A percentile compares a stretch with the other conserved stretches of the same genome.
Evolutionary conservation across 352 stramenopile species (phyloP).

Genomic region (Pythium chondricola): DNA sequence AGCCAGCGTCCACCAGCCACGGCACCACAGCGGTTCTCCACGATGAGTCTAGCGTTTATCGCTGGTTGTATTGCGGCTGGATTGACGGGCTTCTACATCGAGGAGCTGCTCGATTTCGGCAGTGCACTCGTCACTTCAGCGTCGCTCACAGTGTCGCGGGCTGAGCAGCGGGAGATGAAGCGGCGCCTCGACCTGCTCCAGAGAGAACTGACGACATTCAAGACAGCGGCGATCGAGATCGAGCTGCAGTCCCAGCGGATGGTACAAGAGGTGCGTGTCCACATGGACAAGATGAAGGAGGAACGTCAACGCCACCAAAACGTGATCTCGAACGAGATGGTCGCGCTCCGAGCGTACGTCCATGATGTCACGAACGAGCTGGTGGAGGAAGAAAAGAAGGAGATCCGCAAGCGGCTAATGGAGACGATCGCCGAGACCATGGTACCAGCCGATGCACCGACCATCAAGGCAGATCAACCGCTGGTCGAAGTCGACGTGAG

Average conservation of each 20-base stretch:
- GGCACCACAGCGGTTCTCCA: constrained; percentile 19
- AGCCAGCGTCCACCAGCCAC: not conserved
- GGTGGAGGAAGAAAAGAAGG: constrained; percentile 44
- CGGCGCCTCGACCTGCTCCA: constrained; percentile 42
- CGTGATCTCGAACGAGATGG: constrained; percentile 64
- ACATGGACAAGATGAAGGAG: constrained; percentile 39
- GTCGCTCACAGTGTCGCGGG: constrained; percentile 14
- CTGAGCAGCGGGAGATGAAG: constrained; percentile 30
- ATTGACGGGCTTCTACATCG: constrained; percentile 43
- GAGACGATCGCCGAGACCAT: constrained; percentile 20
- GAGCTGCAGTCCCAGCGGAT: constrained; percentile 47
- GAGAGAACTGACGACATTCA: constrained; percentile 42
- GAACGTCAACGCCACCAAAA: constrained; percentile 52
- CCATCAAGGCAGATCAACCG: not conserved
- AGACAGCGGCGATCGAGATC: constrained; percentile 37
- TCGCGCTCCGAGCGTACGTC: constrained; percentile 44
- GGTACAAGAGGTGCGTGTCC: constrained; percentile 37
- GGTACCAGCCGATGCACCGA: not conserved
- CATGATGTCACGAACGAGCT: constrained; percentile 43
- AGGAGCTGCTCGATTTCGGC: constrained; percentile 34
- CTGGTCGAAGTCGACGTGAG: not conserved
- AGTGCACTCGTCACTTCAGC: constrained; percentile 27
- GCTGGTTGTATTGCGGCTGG: constrained; percentile 33
- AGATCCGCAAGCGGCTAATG: constrained; percentile 36
- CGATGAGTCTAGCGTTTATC: constrained; percentile 41